Base-by-base conservation (phyloP, 2,329 filamentous ascomycete species). In the Allantophomopsis cytisporea region DNA sequence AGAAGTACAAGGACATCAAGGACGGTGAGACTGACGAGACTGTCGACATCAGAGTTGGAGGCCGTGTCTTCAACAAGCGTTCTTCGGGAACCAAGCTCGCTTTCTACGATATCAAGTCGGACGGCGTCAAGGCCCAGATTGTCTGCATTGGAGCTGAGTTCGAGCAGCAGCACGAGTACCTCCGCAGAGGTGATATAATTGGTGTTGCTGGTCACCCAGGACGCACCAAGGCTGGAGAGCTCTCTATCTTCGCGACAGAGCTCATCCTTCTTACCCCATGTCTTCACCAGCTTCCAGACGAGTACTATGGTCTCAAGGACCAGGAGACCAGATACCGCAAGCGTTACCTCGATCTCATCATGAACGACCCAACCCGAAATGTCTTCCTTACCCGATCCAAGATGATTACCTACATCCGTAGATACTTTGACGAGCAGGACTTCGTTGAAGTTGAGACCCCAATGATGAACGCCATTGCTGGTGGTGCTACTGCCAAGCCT, bases 361-460 rank as follows among this genome's bases (percentile, higher is more conserved):
- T 96, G 81, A 57, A 98, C 64, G 83, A 94, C 55, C 71, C 71
- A 45, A 85, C 83, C 35, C 77, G 87, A 40, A 74, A 93, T 43
- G 82, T 88, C 42, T 83, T 96, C 60, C 71, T 86, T 53, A 87
- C 83, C 31, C 76, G 91, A 40, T 77, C 85, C 54, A 87, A 85
- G 73, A 88, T 96, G 54, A 76, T 94, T 56, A 78, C 75, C 45
- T 95, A 86, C 58, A 82, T 98, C 49, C 84, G 91, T 50, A 73
- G 76, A 52, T 98, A 81, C 70, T 85, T 98, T 51, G 84, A 95
- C 53, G 74, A 80, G 50, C 73, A 81, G 39, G 84, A 89, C 53
- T 98, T 98, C 60, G 70, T 87, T 41, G 88, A 95, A 60, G 88
- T 96, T 18, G 86, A 96, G 65, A 98, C 91, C 1, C 89, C 91